A percentile compares a stretch with the other conserved stretches of the same genome.
These are phyloP conservation scores for Eucalyptus sp. DNA, from an alignment of 345 rosid genomes.

Conservation along the genomic window DNA sequence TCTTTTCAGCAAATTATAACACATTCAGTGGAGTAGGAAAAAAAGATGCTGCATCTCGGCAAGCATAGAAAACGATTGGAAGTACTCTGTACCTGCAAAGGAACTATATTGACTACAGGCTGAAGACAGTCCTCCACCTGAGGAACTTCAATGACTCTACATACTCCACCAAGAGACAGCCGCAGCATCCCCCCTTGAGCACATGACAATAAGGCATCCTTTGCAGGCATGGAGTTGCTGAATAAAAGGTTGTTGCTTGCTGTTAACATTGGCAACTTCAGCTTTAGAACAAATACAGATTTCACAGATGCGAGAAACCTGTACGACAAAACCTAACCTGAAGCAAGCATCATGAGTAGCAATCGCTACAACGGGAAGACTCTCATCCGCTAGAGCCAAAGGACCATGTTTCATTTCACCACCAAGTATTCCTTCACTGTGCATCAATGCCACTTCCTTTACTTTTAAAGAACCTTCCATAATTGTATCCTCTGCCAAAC, in stretches of 20 bases:
- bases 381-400: slow-evolving; percentile 85
- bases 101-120: no score
- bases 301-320: not conserved
- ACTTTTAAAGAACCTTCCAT: no score
- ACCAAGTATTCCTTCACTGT: slow-evolving; percentile 89
- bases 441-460: slow-evolving; percentile 23
- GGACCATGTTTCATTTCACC: slow-evolving; percentile 99
- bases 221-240: slow-evolving; percentile 90
- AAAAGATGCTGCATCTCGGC: not conserved
- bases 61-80: not conserved
- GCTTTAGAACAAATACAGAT: not conserved
- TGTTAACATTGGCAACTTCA: slow-evolving; percentile 2
- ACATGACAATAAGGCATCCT: slow-evolving; percentile 78
- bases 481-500: no score
- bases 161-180: slow-evolving; percentile 42
- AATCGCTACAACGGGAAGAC: slow-evolving; percentile 64
- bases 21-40: not conserved
- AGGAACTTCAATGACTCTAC: slow-evolving; percentile 77
- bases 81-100: no score
- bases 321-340: slow-evolving; percentile 21
- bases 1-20: not conserved
- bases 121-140: slow-evolving; percentile 23
- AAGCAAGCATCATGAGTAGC: slow-evolving; percentile 80
- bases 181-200: slow-evolving; percentile 61
- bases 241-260: slow-evolving; percentile 85